Evolutionary conservation across 2,329 filamentous ascomycete species (phyloP), one percentile per base, ranked within the genome.

Genomic region (Bimuria novae-zelandiae): DNA sequence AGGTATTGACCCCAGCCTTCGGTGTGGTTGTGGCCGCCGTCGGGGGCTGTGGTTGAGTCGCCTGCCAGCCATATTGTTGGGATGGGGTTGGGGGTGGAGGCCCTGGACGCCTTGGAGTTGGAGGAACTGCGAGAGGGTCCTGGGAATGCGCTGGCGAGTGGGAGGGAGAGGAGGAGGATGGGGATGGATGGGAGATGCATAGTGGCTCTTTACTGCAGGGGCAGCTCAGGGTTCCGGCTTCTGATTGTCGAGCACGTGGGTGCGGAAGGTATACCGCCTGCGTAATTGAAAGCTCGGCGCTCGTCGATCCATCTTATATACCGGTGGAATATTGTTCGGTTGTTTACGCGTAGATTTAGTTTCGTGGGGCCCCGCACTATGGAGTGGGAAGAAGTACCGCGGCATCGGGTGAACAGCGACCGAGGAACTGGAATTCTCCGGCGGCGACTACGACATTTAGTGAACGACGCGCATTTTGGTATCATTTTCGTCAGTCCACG

Each of bases 1-100:
- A 88, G 76, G 61, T 82, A 84, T 58, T 82, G 75, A 3, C 84
- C 85, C 84, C 85, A 88, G 22, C 85, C 65, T 51, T 68, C 53
- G 7, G 65, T 66, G 6, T 63, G 52, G 56, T 72, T 74, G 66
- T 61, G 71, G 4, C 80, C 80, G 1, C 60, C 63, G 11, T 70
- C 75, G 7, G 66, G 68, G 2, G 82, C 82, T 77, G 84, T 85
- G 1, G 83, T 86, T 12, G 80, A 83, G 63, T 86, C 83, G 33
- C 83, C 83, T 21, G 79, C 80, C 37, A 84, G 69, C 63, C 82
- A 51, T 11, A 51, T 51, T 10, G 49, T 51, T 2, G 49, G 50
- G 14, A 41, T 39, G 14, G 30, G 21, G 7, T 23, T 10, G 7
- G 33, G 1, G 22, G 11, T 21, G 3, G 41, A 44, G 22, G 27